A percentile compares a stretch with the other conserved stretches of the same genome.
These are phyloP conservation scores for Diaporthe caulivora DNA, from an alignment of 2,329 filamentous ascomycete genomes.

Conservation along the genomic window DNA sequence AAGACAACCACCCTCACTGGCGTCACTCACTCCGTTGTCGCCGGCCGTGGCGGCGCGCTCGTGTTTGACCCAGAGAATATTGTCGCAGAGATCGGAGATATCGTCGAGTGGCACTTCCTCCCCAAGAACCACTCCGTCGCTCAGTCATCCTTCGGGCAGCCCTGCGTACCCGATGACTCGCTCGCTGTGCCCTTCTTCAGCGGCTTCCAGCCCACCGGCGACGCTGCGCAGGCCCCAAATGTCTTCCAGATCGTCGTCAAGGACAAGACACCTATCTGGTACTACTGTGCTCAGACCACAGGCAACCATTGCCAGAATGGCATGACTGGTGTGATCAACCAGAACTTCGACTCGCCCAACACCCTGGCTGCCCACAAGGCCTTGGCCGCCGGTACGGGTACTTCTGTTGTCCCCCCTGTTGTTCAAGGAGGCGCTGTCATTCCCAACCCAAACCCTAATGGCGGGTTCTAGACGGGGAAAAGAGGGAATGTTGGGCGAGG, in stretches of 20 bases:
- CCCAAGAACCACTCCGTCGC: conserved; percentile 64
- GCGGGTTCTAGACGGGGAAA: conserved; percentile 50
- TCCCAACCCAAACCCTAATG: conserved; percentile 56
- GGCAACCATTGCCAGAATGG: conserved; percentile 61
- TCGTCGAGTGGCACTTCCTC: conserved; percentile 68
- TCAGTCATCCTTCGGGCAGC: conserved; percentile 54
- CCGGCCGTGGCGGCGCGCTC: conserved; percentile 56
- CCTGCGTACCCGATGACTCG: conserved; percentile 56
- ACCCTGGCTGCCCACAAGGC: conserved; percentile 54
- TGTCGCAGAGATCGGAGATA: conserved; percentile 63
- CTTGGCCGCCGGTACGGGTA: conserved; percentile 49
- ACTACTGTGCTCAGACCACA: conserved; percentile 57
- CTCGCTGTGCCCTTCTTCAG: conserved; percentile 54
- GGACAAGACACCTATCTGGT: conserved; percentile 57
- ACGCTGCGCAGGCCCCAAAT: conserved; percentile 50
- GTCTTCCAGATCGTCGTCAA: conserved; percentile 60
- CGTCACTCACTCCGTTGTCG: conserved; percentile 60
- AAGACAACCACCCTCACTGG: conserved; percentile 52
- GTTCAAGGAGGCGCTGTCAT: conserved; percentile 53
- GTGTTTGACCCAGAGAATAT: conserved; percentile 64
- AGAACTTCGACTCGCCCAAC: conserved; percentile 54
- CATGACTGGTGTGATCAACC: conserved; percentile 65
- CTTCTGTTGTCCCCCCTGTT: conserved; percentile 48
- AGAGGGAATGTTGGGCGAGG: background rate
- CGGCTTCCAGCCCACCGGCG: conserved; percentile 56